Percentiles rank a stretch among this genome's conserved stretches.
Evolutionary conservation across 345 rosid genomes (phyloP).

Genomic region (Heritiera littoralis): DNA sequence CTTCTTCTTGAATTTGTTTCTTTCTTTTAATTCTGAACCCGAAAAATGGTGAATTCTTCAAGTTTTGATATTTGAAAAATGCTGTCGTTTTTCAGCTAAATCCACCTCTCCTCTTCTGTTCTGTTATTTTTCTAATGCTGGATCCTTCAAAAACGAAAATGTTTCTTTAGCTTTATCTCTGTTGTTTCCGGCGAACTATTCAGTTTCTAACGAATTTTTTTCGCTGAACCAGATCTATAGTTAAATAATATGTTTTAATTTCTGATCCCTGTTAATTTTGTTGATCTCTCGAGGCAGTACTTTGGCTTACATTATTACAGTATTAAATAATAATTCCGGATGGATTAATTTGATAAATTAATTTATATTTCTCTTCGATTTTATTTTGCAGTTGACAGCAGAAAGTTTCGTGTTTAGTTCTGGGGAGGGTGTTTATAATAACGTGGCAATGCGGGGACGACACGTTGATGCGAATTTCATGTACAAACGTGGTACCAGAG

Average conservation of each 20-base stretch:
- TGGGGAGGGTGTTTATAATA: constrained; percentile 20
- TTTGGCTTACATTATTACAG: neutral
- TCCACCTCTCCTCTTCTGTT: neutral
- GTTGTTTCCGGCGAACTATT: neutral
- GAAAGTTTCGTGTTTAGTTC: constrained; percentile 16
- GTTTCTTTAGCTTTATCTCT: neutral
- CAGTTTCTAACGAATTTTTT: neutral
- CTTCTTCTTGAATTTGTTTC: constrained; percentile 9
- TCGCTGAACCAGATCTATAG: neutral
- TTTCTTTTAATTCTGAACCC: neutral
- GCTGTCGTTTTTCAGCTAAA: constrained; percentile 13
- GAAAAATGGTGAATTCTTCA: constrained; percentile 20
- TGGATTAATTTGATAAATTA: neutral
- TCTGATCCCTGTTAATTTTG: neutral
- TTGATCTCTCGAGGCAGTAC: neutral
- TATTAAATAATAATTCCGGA: neutral
- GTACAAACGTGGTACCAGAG: constrained; percentile 62
- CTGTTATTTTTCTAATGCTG: neutral
- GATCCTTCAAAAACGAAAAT: neutral
- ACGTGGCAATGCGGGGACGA: constrained; percentile 66
- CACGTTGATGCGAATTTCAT: constrained; percentile 43
- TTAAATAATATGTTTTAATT: neutral
- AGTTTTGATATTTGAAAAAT: neutral
- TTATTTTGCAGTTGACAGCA: constrained; percentile 28
- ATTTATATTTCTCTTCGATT: constrained; percentile 1